Evolutionary conservation across 495 filamentous ascomycete genomes (phyloP).

Genomic region (Podospora pseudoanserina): DNA sequence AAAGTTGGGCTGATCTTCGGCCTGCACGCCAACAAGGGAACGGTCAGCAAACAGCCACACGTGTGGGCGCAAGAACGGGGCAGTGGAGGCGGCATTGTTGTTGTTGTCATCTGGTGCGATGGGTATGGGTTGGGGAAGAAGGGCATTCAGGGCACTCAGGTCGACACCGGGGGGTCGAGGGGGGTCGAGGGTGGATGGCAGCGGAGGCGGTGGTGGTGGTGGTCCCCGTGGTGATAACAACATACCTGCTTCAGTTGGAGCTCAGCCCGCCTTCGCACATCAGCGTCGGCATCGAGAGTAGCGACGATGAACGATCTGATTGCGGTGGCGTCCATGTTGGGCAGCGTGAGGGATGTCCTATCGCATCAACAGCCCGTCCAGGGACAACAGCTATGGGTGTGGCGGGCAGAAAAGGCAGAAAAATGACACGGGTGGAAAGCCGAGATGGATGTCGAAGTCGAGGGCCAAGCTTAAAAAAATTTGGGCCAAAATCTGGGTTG

Average conservation of each 20-base stretch:
- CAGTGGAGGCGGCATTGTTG: background rate
- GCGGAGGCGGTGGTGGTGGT: background rate
- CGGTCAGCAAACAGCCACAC: slow-evolving; percentile 13
- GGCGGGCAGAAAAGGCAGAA: slow-evolving; percentile 13
- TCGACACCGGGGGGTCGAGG: background rate
- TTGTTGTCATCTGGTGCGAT: background rate
- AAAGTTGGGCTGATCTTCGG: slow-evolving; percentile 86
- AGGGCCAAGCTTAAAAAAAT: slow-evolving; percentile 34
- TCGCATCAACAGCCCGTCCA: slow-evolving; percentile 30
- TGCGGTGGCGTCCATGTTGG: slow-evolving; percentile 78
- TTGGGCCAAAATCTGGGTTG: slow-evolving; percentile 34
- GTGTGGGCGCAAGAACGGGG: slow-evolving; percentile 8
- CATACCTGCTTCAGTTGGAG: slow-evolving; percentile 90
- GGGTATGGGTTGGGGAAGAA: background rate
- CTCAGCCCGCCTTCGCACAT: slow-evolving; percentile 81
- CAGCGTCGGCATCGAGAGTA: slow-evolving; percentile 81
- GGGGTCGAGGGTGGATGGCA: background rate
- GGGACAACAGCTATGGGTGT: slow-evolving; percentile 14
- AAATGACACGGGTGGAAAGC: slow-evolving; percentile 16
- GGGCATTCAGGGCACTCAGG: background rate
- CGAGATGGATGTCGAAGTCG: slow-evolving; percentile 24
- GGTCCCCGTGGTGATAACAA: slow-evolving; percentile 28
- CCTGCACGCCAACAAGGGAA: slow-evolving; percentile 49
- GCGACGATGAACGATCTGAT: slow-evolving; percentile 83
- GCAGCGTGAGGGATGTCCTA: slow-evolving; percentile 25